Conservation (phyloP, 208 protist genomes). For the Entamoeba invadens region DNA sequence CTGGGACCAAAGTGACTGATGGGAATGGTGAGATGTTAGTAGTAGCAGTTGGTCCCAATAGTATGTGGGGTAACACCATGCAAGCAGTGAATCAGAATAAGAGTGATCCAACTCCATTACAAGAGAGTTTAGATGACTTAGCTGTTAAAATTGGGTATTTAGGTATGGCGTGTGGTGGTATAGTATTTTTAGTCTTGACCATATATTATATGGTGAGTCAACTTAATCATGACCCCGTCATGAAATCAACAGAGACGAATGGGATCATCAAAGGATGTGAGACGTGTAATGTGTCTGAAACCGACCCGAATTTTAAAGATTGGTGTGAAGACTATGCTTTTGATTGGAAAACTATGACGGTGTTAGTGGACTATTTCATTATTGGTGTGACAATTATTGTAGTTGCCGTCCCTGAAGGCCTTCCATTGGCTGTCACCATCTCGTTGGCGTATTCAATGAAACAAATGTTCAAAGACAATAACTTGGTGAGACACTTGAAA, state of each 20-base stretch:
- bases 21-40: slow-evolving; percentile 39
- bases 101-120: slow-evolving; percentile 66
- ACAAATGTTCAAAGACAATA: slow-evolving; percentile 92
- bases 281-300: not conserved
- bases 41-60: slow-evolving; percentile 63
- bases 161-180: slow-evolving; percentile 50
- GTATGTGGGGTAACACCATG: slow-evolving; percentile 55
- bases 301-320: not conserved
- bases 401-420: slow-evolving; percentile 80
- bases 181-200: slow-evolving; percentile 49
- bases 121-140: slow-evolving; percentile 58
- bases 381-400: slow-evolving; percentile 79
- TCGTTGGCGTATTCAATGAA: slow-evolving; percentile 81
- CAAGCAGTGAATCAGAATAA: slow-evolving; percentile 33
- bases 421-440: slow-evolving; percentile 85
- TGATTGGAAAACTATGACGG: not conserved
- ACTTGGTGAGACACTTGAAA: slow-evolving; percentile 79
- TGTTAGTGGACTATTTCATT: slow-evolving; percentile 62
- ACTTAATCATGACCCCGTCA: not conserved
- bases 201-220: not conserved
- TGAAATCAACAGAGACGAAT: not conserved
- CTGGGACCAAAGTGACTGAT: slow-evolving; percentile 56
- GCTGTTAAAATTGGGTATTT: slow-evolving; percentile 63
- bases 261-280: not conserved
- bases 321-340: not conserved